Base-by-base conservation (phyloP, 2,329 filamentous ascomycete genomes). In the Nannizziopsis arthrosporioides region DNA sequence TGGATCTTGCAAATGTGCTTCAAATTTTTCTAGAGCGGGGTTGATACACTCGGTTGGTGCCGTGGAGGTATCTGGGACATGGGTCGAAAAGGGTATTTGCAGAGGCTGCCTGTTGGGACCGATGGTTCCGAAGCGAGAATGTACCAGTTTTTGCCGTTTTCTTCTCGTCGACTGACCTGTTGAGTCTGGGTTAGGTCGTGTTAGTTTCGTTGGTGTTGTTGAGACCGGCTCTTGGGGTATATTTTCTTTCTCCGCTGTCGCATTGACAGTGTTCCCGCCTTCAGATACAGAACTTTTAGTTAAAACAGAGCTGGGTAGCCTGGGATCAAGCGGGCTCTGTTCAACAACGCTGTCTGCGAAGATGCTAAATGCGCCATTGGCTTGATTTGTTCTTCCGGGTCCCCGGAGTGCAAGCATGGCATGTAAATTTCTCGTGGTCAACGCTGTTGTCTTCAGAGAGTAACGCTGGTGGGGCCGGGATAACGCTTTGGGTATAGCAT, bases 401-500 rank as follows among this genome's bases (percentile, higher is more conserved):
- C 88, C 87, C 34, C 81, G 77, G 40, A 81, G 75, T 12, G 81
- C 74, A 12, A 90, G 68, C 37, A 94, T 68, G 1, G 82, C 82
- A 4, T 75, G 71, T 9, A 94, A 69, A 48, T 83, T 89, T 54
- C 79, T 81, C 12, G 85, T 84, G 0, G 76, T 75, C 15, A 94
- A 70, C 42, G 75, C 79, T 1, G 84, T 85, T 4, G 76, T 65
- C 52, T 79, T 76, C 1, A 94, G 68, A 0, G 78, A 74, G 55
- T 85, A 90, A 27, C 87, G 75, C 53, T 82, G 76, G 27, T 82
- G 76, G 0, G 85, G 84, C 11, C 80, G 74, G 0, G 85, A 92
- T 10, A 94, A 73, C 0, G 87, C 87, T 58, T 86, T 88, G 0
- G 87, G 85, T 6, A 94, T 80, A 1, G 85, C 84, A 52, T 88